phyloP scores from a whole-genome alignment of 2,329 filamentous ascomycete genomes.

The Aspergillus chevalieri region DNA sequence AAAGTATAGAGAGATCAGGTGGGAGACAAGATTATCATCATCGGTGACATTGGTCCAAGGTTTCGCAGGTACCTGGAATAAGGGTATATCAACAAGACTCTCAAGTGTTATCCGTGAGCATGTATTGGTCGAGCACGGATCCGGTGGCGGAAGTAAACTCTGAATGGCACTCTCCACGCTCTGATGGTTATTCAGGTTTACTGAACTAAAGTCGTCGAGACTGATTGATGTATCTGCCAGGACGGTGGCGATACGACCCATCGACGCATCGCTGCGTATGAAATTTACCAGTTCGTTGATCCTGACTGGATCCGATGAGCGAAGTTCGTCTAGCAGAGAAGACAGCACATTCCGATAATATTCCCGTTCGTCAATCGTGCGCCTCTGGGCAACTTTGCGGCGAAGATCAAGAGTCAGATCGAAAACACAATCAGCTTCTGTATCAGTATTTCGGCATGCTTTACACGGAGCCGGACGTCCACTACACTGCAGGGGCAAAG shows the following conservation, averaged over 20 bases:
- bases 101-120: constrained; percentile 25
- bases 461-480: constrained; percentile 30
- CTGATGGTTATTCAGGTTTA: constrained; percentile 6
- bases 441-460: constrained; percentile 25
- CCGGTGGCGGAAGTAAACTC: neutral
- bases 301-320: constrained; percentile 17
- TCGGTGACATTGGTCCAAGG: constrained; percentile 74
- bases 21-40: constrained; percentile 67
- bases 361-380: constrained; percentile 29
- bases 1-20: constrained; percentile 89
- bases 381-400: constrained; percentile 32
- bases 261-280: constrained; percentile 22
- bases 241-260: constrained; percentile 20
- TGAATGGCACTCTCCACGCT: constrained; percentile 6
- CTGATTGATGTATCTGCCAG: constrained; percentile 14
- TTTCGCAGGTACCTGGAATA: constrained; percentile 26
- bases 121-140: neutral
- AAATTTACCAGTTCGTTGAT: constrained; percentile 20
- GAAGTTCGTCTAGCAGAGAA: constrained; percentile 24
- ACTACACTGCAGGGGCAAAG: constrained; percentile 23
- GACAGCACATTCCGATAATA: constrained; percentile 28
- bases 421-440: constrained; percentile 28
- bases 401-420: constrained; percentile 31
- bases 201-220: constrained; percentile 12
- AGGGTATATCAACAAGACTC: constrained; percentile 29